Evolutionary conservation across 192 early-diverging fungal genomes (phyloP), one percentile per base, ranked within the genome.

Genomic region (Gaertneriomyces sp.): DNA sequence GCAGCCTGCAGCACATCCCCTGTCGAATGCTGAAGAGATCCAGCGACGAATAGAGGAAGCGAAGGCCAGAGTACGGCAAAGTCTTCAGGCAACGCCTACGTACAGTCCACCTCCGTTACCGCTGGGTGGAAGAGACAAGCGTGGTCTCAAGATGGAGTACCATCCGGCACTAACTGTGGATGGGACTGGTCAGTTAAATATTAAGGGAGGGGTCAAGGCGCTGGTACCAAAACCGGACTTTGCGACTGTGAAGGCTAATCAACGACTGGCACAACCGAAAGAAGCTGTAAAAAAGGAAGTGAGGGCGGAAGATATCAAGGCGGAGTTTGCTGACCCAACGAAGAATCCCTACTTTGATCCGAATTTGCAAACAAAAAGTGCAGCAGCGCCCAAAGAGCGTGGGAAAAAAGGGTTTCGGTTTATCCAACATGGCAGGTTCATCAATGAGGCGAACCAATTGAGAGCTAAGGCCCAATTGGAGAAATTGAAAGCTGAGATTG

Each of bases 271-370:
- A 9, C 50, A 72, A 5, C 44, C 72, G 7, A 42, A 65, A 20
- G 65, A 76, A 5, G 58, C 76, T 45, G 71, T 75, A 57, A 52
- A 76, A 16, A 75, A 83, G 68, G 76, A 78, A 64, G 62, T 84
- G 58, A 83, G 84, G 60, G 66, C 84, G 0, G 78, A 84, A 61
- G 66, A 46, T 63, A 63, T 70, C 60, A 68, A 71, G 62, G 58
- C 20, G 58, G 84, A 79, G 41, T 80, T 84, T 9, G 64, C 69
- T 7, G 89, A 93, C 62, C 81, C 89, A 0, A 71, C 78, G 6
- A 91, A 95, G 72, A 95, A 95, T 58, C 93, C 94, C 11, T 96
- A 96, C 69, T 92, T 79, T 74, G 91, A 96, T 69, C 83, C 92
- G 4, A 77, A 79, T 5, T 68, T 93, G 33, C 81, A 66, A 4